Percentiles rank a stretch among this genome's conserved stretches.
Conservation (phyloP, 2,329 filamentous ascomycete species). For the Fusarium sublunatum region DNA sequence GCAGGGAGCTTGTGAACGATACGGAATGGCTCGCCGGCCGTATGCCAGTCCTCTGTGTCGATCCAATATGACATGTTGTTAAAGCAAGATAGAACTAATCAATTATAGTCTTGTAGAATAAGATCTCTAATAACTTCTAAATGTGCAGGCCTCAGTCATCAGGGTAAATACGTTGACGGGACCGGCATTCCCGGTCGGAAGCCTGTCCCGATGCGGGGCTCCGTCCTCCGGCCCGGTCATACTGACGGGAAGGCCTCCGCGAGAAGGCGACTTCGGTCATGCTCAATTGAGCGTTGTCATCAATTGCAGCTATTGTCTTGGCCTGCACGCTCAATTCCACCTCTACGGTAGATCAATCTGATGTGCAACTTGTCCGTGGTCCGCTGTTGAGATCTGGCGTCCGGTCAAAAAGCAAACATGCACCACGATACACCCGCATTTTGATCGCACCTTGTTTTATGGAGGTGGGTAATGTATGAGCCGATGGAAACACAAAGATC, state of each 20-base stretch:
- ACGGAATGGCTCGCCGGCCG: conserved; percentile 45
- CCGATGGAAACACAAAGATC: background rate
- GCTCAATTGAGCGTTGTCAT: too few species aligned
- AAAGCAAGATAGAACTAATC: background rate
- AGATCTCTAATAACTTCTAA: too few species aligned
- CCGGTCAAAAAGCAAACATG: background rate
- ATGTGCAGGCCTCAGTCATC: too few species aligned
- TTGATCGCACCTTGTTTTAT: background rate
- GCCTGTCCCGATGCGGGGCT: background rate
- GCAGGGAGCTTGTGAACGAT: conserved; percentile 30
- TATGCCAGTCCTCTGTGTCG: conserved; percentile 44
- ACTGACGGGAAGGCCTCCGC: too few species aligned
- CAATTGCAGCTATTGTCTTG: too few species aligned
- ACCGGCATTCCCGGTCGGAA: background rate
- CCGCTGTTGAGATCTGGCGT: too few species aligned
- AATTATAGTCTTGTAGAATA: background rate
- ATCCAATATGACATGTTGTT: conserved; percentile 34
- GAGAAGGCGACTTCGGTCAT: too few species aligned
- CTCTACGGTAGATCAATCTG: too few species aligned
- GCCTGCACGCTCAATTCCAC: too few species aligned
- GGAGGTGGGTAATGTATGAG: background rate
- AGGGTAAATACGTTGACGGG: too few species aligned
- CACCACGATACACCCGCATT: background rate
- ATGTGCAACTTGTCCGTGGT: too few species aligned
- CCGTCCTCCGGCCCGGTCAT: too few species aligned